These are phyloP conservation scores for Colletotrichum caudatum DNA, from an alignment of 2,329 filamentous ascomycete genomes.

Conservation along the genomic window DNA sequence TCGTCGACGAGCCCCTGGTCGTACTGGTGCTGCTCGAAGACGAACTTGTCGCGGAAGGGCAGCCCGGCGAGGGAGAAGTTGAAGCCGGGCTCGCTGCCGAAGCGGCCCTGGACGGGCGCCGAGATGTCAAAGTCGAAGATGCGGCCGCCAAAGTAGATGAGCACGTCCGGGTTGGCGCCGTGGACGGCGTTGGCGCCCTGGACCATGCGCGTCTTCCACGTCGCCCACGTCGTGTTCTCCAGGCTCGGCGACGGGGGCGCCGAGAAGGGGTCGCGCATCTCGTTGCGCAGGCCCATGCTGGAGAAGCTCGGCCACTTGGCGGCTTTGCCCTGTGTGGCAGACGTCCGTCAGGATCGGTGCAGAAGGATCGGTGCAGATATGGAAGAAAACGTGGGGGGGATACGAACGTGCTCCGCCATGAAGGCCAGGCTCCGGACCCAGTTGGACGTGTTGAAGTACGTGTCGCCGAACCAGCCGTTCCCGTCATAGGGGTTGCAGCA, in stretches of 20 bases:
- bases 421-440: conserved; percentile 65
- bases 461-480: conserved; percentile 65
- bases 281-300: conserved; percentile 59
- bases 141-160: conserved; percentile 57
- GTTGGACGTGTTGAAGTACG: conserved; percentile 63
- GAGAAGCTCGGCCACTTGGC: conserved; percentile 53
- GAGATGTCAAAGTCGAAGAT: conserved; percentile 49
- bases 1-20: conserved; percentile 47
- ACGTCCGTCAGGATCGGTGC: too few relatives aligned
- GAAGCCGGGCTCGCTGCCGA: conserved; percentile 20
- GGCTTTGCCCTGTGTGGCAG: conserved; percentile 51
- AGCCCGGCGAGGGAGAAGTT: conserved; percentile 53
- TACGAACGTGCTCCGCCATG: conserved; percentile 62
- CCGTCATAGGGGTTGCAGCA: conserved; percentile 60
- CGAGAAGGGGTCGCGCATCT: conserved; percentile 53
- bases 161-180: conserved; percentile 57
- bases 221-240: conserved; percentile 58
- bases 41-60: conserved; percentile 53
- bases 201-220: conserved; percentile 60
- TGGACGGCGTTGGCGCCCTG: conserved; percentile 58
- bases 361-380: not conserved
- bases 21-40: conserved; percentile 56
- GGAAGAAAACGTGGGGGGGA: not conserved
- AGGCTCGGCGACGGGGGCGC: conserved; percentile 60
- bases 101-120: conserved; percentile 47